A percentile compares a stretch with the other conserved stretches of the same genome.
phyloP scores from a whole-genome alignment of 345 rosid genomes.

The Eucalyptus sp. region DNA sequence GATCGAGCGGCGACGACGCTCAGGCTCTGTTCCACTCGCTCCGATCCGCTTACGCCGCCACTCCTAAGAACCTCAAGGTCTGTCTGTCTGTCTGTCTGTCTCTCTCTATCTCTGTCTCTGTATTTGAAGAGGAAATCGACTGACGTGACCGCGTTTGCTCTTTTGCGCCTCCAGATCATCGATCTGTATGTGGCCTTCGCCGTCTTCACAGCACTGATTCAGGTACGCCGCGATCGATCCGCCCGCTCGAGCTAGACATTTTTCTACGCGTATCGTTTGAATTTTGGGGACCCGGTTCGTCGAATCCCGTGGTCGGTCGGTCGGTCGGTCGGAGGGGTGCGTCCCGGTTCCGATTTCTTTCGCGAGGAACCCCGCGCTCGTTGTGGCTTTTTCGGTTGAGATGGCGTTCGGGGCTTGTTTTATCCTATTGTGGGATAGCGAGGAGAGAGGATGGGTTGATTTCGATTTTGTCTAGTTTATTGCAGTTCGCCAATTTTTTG shows the following conservation, averaged over 20 bases:
- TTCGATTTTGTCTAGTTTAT: background rate
- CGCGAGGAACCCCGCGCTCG: background rate
- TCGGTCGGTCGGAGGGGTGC: background rate
- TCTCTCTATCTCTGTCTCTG: background rate
- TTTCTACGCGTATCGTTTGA: background rate
- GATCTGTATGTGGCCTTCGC: slow-evolving; percentile 82
- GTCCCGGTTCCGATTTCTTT: background rate
- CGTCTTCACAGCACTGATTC: slow-evolving; percentile 71
- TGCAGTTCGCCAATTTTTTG: background rate
- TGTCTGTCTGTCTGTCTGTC: background rate
- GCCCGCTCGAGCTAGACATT: background rate
- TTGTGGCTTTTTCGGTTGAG: background rate
- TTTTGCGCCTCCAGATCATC: slow-evolving; percentile 56
- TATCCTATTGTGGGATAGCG: background rate
- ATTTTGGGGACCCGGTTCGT: slow-evolving; percentile 5
- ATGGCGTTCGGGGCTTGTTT: background rate
- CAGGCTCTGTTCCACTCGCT: slow-evolving; percentile 33
- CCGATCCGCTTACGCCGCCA: slow-evolving; percentile 36
- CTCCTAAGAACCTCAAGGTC: slow-evolving; percentile 33
- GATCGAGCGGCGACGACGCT: slow-evolving; percentile 25
- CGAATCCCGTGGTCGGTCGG: background rate
- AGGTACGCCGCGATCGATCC: slow-evolving; percentile 26
- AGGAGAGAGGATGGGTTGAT: background rate
- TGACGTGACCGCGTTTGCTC: background rate
- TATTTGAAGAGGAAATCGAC: background rate